Conservation (phyloP, 2,329 filamentous ascomycete species). For the Colletotrichum theobromicola region DNA sequence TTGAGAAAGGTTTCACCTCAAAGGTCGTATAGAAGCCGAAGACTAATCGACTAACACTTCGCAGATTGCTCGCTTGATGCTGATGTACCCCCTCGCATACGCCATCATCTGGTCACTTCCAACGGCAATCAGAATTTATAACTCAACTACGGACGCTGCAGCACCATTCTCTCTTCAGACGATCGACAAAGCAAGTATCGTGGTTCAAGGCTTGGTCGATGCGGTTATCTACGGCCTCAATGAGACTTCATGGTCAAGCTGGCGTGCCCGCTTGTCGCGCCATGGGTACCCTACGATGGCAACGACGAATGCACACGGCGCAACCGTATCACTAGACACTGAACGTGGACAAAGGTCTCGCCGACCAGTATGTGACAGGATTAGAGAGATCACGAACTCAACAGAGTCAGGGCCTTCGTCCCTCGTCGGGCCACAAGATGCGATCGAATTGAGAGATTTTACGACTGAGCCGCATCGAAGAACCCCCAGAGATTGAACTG, state of each 20-base stretch:
- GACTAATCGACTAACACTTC: background rate
- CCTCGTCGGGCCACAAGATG: background rate
- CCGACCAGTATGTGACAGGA: background rate
- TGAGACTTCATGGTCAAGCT: conserved; percentile 8
- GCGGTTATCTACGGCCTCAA: conserved; percentile 42
- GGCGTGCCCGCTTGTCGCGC: background rate
- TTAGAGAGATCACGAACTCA: background rate
- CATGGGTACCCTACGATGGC: background rate
- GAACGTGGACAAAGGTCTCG: background rate
- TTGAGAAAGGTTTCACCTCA: conserved; percentile 25
- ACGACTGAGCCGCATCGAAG: background rate
- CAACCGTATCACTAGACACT: background rate
- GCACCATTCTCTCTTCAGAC: conserved; percentile 41
- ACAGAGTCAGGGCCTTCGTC: background rate
- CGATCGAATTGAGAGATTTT: background rate
- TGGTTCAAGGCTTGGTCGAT: conserved; percentile 44
- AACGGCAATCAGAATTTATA: conserved; percentile 44
- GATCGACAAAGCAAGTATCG: conserved; percentile 43
- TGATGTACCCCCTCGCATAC: conserved; percentile 46
- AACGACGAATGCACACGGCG: background rate
- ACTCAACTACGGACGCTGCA: conserved; percentile 33
- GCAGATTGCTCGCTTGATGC: conserved; percentile 45
- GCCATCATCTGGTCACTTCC: conserved; percentile 46
- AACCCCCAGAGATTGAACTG: background rate
- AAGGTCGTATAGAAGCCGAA: background rate